Evolutionary conservation across 257 asterid genomes (phyloP), one percentile per base, ranked within the genome.

Genomic region (Apocynum venetum): DNA sequence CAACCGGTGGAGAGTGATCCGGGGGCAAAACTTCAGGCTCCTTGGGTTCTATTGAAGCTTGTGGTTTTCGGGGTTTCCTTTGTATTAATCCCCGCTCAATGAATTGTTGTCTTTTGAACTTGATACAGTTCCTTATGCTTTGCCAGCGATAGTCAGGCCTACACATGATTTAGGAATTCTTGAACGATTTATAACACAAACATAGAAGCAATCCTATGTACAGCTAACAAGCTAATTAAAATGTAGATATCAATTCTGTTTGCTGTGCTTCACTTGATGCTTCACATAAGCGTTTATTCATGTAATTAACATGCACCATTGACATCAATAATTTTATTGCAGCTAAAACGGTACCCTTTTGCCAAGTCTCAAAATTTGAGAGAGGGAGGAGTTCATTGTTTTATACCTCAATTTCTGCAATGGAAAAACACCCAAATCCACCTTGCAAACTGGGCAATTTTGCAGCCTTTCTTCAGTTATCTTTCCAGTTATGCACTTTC

Each of bases 371-470:
- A 72, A 49, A 4, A 43, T 15, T 48, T 49, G 35, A 5, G 35
- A 63, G 52, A 71, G 73, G 31, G n/a, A 31, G 25, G 44, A 64
- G 47, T 67, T 55, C 3, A 67, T 69, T 41, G 61, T 75, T 83
- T 72, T 83, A 72, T 70, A 89, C 96, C 89, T 92, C 80, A 92
- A 78, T 83, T 87, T 92, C 76, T 90, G 93, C 82, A 88, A 64
- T 2, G 97, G 97, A 15, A 71, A 81, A 75, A 88, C 85, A 60
- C 96, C 94, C 83, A 92, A 68, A 67, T 86, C 80, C 3, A 78
- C 78, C 61, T 81, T 78, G 83, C 97, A 92, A 47, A 79, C 73
- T 47, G 93, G 97, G 59, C 97, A 90, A 17, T 74, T 76, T 13
- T 80, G 83, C 80, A 77, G 82, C 72, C 81, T 88, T 80, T 80